phyloP scores from a whole-genome alignment of 2,329 filamentous ascomycete species.

The Ceratocystis harringtonii region DNA sequence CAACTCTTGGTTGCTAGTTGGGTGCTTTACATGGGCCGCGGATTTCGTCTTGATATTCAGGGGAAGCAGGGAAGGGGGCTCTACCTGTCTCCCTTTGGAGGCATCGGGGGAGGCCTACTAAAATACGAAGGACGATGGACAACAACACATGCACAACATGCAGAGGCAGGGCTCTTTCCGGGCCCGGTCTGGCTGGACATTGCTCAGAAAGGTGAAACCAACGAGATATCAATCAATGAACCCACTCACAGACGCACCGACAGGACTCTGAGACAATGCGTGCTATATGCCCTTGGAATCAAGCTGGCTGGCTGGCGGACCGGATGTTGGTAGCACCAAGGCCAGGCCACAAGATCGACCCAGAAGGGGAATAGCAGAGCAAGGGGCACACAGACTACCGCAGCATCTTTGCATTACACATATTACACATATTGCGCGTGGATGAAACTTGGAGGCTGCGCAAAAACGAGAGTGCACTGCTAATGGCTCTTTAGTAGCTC shows the following conservation, averaged over 20 bases:
- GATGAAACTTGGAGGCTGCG: not conserved
- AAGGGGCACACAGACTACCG: not conserved
- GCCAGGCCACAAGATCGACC: not conserved
- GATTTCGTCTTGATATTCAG: no score
- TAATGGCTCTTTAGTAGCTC: not conserved
- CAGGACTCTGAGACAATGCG: not conserved
- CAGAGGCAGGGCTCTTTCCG: not conserved
- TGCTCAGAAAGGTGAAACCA: not conserved
- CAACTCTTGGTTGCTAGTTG: no score
- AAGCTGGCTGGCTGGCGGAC: no score
- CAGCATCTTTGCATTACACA: conserved; percentile 1
- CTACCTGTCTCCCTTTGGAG: no score
- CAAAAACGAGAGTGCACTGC: not conserved
- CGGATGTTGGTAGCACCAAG: not conserved
- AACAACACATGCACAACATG: not conserved
- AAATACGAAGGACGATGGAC: not conserved
- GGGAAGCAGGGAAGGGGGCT: no score
- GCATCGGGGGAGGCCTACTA: not conserved
- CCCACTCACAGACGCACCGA: not conserved
- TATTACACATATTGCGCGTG: not conserved
- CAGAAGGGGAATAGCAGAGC: not conserved
- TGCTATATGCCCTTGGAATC: no score
- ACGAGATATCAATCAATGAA: not conserved
- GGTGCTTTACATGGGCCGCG: no score
- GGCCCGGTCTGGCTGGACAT: not conserved